Evolutionary conservation across 441 rosid species (phyloP).

Genomic region (Capsella rubella): DNA sequence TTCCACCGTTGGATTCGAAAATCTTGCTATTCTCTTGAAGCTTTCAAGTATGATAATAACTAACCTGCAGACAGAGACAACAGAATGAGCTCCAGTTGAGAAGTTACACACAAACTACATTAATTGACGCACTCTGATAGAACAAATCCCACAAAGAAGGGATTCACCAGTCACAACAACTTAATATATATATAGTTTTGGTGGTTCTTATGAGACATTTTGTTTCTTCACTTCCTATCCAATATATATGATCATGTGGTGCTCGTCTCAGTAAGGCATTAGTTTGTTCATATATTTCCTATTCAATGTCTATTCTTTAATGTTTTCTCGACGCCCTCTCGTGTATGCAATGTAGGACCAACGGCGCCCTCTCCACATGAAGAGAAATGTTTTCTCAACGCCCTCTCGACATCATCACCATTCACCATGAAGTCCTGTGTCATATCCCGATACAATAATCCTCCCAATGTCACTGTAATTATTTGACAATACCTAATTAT

Average conservation of each 20-base stretch:
- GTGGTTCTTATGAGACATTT: not conserved
- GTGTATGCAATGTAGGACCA: not conserved
- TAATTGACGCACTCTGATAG: too few species aligned
- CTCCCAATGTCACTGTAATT: too few species aligned
- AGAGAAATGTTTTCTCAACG: too few species aligned
- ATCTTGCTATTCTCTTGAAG: constrained; percentile 80
- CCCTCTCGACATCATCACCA: too few species aligned
- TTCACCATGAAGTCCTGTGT: too few species aligned
- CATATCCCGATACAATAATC: too few species aligned
- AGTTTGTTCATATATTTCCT: not conserved
- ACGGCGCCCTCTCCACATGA: too few species aligned
- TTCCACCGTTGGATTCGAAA: constrained; percentile 78
- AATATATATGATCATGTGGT: constrained; percentile 7
- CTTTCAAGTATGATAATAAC: constrained; percentile 78
- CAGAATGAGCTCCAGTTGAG: not conserved
- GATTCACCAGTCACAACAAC: not conserved
- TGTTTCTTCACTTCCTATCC: constrained; percentile 6
- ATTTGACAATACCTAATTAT: too few species aligned
- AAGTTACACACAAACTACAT: too few species aligned
- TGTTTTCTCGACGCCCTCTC: too few species aligned
- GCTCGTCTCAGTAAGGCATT: constrained; percentile 2
- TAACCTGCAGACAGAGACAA: constrained; percentile 57
- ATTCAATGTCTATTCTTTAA: constrained; percentile 3
- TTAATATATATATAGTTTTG: not conserved
- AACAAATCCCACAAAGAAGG: too few species aligned